Conservation (phyloP, 169 alveolate species). For the Eimeria falciformis region DNA sequence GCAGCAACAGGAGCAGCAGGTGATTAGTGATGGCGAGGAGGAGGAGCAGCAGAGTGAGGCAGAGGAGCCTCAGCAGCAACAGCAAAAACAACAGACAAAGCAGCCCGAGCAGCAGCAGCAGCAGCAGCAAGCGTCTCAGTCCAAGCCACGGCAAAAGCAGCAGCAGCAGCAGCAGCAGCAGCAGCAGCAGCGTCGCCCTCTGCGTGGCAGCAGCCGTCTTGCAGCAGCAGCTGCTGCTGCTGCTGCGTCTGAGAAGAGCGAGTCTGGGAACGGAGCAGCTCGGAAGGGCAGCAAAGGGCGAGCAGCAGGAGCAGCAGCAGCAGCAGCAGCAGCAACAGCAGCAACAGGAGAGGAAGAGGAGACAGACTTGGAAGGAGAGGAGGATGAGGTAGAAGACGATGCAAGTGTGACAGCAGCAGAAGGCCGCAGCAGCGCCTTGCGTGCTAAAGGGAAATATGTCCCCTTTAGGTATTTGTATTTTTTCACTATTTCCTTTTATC, state of each 20-base stretch:
- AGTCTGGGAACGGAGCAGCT: conserved; percentile 5
- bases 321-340: no score
- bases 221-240: conserved; percentile 28
- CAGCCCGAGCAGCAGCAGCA: background rate
- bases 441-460: no score
- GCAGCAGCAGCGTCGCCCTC: conserved; percentile 4
- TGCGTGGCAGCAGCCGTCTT: background rate
- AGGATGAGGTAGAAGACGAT: no score
- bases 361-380: no score
- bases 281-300: background rate
- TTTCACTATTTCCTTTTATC: no score
- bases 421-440: no score
- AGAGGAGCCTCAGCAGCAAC: conserved; percentile 30
- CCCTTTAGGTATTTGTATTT: no score
- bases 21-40: background rate
- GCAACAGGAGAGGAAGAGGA: no score
- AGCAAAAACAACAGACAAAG: background rate
- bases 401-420: no score
- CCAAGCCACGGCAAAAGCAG: background rate
- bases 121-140: background rate
- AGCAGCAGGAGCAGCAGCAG: conserved; percentile 25
- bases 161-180: conserved; percentile 18
- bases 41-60: conserved; percentile 61
- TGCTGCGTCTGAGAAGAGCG: background rate
- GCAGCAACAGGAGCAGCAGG: conserved; percentile 2